Conservation (phyloP, 805 yeast genomes). For the Wickerhamiella musiphila region DNA sequence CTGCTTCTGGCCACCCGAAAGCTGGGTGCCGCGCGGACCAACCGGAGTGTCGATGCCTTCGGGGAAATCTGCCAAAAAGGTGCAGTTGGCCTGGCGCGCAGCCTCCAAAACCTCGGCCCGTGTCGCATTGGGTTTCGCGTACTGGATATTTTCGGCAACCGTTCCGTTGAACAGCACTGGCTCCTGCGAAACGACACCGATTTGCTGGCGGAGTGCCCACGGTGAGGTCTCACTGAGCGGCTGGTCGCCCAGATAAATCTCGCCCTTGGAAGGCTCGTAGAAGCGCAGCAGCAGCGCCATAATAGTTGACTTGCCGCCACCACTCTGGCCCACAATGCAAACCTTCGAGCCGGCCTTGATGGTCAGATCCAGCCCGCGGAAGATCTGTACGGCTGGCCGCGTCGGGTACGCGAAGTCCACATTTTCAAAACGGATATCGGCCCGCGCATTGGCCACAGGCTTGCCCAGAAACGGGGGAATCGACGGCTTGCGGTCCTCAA, state of each 20-base stretch:
- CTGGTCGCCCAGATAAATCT: conserved; percentile 44
- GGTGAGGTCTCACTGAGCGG: conserved; percentile 49
- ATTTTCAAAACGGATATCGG: conserved; percentile 40
- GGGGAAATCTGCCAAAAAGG: conserved; percentile 60
- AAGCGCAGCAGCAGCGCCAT: conserved; percentile 63
- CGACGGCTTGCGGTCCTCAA: conserved; percentile 58
- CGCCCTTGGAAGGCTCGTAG: conserved; percentile 61
- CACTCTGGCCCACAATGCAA: conserved; percentile 93
- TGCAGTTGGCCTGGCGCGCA: conserved; percentile 63
- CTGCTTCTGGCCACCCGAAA: conserved; percentile 93
- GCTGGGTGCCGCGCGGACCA: conserved; percentile 75
- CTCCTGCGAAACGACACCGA: conserved; percentile 90
- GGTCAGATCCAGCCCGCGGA: conserved; percentile 38
- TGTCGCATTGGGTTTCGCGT: conserved; percentile 47
- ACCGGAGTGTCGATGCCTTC: conserved; percentile 65
- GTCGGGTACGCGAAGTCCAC: conserved; percentile 72
- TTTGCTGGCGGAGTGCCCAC: conserved; percentile 49
- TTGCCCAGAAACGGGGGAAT: conserved; percentile 52
- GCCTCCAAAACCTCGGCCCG: conserved; percentile 39
- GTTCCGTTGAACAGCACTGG: conserved; percentile 80
- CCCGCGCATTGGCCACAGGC: conserved; percentile 21
- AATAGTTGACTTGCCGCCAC: conserved; percentile 87
- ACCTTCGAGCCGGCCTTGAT: conserved; percentile 72
- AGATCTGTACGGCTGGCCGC: conserved; percentile 52
- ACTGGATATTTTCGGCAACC: conserved; percentile 62